phyloP scores from a whole-genome alignment of 2,329 filamentous ascomycete genomes.

The Fusarium sarcochroum region DNA sequence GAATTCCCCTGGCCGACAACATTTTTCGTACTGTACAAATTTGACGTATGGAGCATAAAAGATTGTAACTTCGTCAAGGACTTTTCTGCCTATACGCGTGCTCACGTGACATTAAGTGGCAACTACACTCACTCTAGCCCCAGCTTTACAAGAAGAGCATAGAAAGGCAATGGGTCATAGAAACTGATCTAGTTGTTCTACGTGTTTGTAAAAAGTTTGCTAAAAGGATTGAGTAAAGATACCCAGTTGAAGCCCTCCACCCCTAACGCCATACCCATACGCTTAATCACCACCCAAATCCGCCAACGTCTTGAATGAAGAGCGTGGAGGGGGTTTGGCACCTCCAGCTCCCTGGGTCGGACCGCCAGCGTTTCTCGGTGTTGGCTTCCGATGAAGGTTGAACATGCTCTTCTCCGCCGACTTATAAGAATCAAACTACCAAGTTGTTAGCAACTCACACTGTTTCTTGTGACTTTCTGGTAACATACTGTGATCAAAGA shows the following conservation, averaged over 20 bases:
- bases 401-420: constrained; percentile 72
- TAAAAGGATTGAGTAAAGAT: constrained; percentile 3
- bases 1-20: constrained; percentile 54
- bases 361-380: constrained; percentile 47
- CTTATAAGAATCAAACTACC: constrained; percentile 72
- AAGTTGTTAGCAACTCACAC: constrained; percentile 43
- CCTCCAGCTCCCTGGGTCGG: constrained; percentile 40
- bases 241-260: constrained; percentile 9
- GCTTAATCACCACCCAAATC: constrained; percentile 60
- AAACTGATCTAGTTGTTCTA: background rate
- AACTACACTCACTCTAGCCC: constrained; percentile 4
- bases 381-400: constrained; percentile 62
- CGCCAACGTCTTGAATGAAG: constrained; percentile 66
- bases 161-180: background rate
- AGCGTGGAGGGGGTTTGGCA: constrained; percentile 51
- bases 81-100: constrained; percentile 45
- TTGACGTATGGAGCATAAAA: constrained; percentile 25
- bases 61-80: constrained; percentile 24
- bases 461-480: constrained; percentile 6
- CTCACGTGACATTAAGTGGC: constrained; percentile 50
- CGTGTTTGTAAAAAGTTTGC: constrained; percentile 1
- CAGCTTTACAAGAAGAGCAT: background rate
- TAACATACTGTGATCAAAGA: constrained; percentile 71
- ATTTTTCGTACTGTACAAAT: constrained; percentile 49
- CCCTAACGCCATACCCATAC: constrained; percentile 8